Conservation (phyloP, 495 filamentous ascomycete genomes). For the Hyaloscypha hepaticicola region DNA sequence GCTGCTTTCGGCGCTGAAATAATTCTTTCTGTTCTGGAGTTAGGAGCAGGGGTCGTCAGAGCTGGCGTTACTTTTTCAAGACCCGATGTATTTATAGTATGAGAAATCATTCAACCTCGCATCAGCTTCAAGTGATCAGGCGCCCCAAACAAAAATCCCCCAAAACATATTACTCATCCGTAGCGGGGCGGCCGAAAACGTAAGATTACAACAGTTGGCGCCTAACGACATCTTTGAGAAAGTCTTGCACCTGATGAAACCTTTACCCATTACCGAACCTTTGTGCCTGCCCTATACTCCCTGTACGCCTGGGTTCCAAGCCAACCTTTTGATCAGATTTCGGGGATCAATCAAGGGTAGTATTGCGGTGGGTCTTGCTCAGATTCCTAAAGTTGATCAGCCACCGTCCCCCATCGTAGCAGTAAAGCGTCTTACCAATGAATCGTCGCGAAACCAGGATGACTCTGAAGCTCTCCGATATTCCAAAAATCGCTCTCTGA, state of each 20-base stretch:
- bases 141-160: neutral
- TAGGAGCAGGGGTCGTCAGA: no score
- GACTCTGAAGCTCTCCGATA: neutral
- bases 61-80: no score
- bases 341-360: neutral
- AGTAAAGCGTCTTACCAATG: neutral
- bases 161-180: neutral
- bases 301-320: neutral
- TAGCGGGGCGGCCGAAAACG: neutral
- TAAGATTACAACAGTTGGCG: neutral
- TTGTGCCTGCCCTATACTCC: neutral
- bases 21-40: no score
- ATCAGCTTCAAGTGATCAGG: neutral
- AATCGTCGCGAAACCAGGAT: constrained; percentile 5
- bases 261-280: neutral
- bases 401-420: neutral
- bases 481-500: constrained; percentile 3
- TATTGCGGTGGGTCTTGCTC: constrained; percentile 1
- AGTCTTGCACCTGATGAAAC: neutral
- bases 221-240: neutral
- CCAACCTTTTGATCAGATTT: neutral
- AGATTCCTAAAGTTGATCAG: neutral
- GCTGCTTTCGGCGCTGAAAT: no score
- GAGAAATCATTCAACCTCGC: neutral
- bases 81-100: no score